Percentiles rank a stretch among this genome's conserved stretches.
phyloP scores from a whole-genome alignment of 257 asterid genomes.

The Solanum arcanum region DNA sequence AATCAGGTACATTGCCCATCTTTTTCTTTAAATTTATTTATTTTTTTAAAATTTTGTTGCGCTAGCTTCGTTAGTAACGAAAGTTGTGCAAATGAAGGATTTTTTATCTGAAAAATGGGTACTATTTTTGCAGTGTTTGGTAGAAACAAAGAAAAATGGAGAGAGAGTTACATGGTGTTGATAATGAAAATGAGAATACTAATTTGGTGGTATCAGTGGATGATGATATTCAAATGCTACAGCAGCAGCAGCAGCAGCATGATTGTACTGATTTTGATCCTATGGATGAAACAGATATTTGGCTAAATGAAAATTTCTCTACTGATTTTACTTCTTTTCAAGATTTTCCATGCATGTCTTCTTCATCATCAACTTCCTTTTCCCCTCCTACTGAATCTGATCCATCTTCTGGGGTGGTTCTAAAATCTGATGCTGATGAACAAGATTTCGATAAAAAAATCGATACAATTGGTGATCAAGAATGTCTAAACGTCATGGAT shows the following conservation, averaged over 20 bases:
- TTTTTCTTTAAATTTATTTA: background rate
- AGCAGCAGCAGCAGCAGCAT: background rate
- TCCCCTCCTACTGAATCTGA: conserved; percentile 15
- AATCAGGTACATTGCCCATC: conserved; percentile 24
- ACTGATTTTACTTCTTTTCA: conserved; percentile 25
- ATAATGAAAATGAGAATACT: conserved; percentile 5
- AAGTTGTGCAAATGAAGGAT: background rate
- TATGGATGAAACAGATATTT: conserved; percentile 35
- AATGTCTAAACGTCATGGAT: conserved; percentile 52
- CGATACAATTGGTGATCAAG: conserved; percentile 12
- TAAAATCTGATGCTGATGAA: conserved; percentile 30
- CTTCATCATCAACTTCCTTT: conserved; percentile 29
- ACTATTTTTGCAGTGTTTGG: background rate
- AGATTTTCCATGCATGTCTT: conserved; percentile 50
- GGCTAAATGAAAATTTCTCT: conserved; percentile 42
- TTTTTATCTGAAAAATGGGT: background rate
- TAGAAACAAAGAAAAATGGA: background rate
- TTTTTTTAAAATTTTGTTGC: background rate
- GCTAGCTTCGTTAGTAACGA: background rate
- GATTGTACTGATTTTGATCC: conserved; percentile 9
- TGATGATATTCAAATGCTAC: conserved; percentile 8
- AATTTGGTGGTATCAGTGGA: background rate
- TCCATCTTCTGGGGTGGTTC: conserved; percentile 27
- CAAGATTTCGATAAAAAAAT: background rate
- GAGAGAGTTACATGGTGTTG: background rate